Conservation (phyloP, 768 basidiomycete genomes). For the Phylloporus sp. region DNA sequence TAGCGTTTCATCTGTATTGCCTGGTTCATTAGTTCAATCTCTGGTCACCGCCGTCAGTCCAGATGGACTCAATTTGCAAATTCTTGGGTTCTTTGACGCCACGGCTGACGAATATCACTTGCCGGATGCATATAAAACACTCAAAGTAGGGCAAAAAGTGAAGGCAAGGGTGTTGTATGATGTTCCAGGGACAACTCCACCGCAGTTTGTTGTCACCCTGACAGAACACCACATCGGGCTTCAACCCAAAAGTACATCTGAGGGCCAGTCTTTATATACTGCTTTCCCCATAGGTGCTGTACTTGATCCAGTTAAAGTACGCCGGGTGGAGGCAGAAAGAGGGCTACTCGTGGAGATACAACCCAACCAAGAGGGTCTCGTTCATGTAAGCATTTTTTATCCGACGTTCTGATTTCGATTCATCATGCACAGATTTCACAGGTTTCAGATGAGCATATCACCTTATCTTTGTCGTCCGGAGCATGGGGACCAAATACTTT, state of each 20-base stretch:
- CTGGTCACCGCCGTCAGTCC: conserved; percentile 74
- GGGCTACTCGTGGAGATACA: conserved; percentile 72
- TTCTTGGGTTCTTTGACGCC: conserved; percentile 90
- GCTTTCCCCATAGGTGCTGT: conserved; percentile 72
- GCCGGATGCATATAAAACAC: conserved; percentile 37
- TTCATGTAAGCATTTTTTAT: conserved; percentile 63
- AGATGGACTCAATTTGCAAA: conserved; percentile 79
- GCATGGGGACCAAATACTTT: conserved; percentile 76
- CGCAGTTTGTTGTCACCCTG: conserved; percentile 78
- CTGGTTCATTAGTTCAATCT: conserved; percentile 78
- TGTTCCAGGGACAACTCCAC: conserved; percentile 63
- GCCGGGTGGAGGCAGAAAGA: conserved; percentile 73
- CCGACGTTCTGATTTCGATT: not conserved
- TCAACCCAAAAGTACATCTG: conserved; percentile 34
- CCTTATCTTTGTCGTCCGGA: conserved; percentile 64
- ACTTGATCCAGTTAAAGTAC: conserved; percentile 70
- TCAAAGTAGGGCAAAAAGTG: conserved; percentile 70
- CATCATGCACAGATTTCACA: conserved; percentile 75
- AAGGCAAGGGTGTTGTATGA: conserved; percentile 84
- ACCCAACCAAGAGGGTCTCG: conserved; percentile 69
- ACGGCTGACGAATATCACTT: conserved; percentile 84
- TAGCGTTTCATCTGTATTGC: conserved; percentile 77
- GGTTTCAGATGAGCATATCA: conserved; percentile 85
- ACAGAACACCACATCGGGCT: conserved; percentile 68
- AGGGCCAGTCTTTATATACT: conserved; percentile 39